Conservation (phyloP, 192 early-diverging fungal genomes). For the Jimgerdemannia flammicorona region DNA sequence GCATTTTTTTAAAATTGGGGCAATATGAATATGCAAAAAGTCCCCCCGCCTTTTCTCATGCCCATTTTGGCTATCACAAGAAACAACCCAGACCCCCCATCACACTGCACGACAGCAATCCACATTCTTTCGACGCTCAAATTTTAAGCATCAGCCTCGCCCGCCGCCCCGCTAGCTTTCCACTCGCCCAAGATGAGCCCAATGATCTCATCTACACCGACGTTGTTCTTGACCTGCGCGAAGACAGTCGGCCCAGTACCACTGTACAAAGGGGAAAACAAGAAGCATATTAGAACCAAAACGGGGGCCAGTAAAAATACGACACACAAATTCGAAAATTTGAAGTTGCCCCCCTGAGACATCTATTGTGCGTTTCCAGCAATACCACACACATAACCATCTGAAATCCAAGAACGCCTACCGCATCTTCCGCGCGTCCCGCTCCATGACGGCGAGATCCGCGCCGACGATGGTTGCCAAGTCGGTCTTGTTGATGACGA, state of each 20-base stretch:
- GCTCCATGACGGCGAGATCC: constrained; percentile 87
- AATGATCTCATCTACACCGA: constrained; percentile 80
- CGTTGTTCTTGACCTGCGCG: constrained; percentile 88
- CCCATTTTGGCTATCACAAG: too few species aligned
- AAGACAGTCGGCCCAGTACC: constrained; percentile 87
- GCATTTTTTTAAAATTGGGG: too few species aligned
- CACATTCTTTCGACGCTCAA: not conserved
- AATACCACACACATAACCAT: too few species aligned
- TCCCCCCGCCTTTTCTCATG: too few species aligned
- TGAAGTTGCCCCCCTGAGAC: too few species aligned
- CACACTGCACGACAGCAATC: too few species aligned
- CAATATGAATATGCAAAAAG: too few species aligned
- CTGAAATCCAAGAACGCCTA: too few species aligned
- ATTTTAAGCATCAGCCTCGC: not conserved
- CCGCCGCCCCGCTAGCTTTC: constrained; percentile 45
- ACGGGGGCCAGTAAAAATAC: too few species aligned
- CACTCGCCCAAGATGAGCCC: constrained; percentile 65
- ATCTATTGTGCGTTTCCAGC: too few species aligned
- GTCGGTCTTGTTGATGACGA: constrained; percentile 98
- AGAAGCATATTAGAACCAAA: not conserved
- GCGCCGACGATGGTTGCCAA: constrained; percentile 87
- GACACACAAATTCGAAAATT: constrained; percentile 1
- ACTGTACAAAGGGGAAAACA: constrained; percentile 19
- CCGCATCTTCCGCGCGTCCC: constrained; percentile 86
- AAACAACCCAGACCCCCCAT: too few species aligned